phyloP scores from a whole-genome alignment of 768 basidiomycete genomes.

The Gloeostereum incarnatum region DNA sequence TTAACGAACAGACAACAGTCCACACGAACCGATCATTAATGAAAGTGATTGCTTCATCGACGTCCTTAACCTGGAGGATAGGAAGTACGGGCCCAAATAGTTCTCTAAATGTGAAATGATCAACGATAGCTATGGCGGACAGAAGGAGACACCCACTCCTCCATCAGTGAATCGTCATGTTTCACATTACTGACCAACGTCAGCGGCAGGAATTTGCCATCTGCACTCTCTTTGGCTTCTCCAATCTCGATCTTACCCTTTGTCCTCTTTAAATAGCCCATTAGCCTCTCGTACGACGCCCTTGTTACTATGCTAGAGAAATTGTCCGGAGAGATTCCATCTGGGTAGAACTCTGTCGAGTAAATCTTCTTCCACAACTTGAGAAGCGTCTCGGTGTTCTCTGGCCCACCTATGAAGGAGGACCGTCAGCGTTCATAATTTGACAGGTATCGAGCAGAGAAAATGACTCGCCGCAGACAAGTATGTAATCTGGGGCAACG shows the following conservation, averaged over 20 bases:
- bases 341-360: slow-evolving; percentile 40
- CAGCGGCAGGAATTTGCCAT: slow-evolving; percentile 40
- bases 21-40: slow-evolving; percentile 37
- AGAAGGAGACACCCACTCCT: slow-evolving; percentile 31
- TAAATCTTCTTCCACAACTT: slow-evolving; percentile 8
- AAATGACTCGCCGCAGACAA: slow-evolving; percentile 12
- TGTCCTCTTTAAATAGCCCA: slow-evolving; percentile 39
- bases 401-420: slow-evolving; percentile 5
- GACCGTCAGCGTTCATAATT: not conserved
- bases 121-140: not conserved
- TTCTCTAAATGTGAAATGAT: slow-evolving; percentile 32
- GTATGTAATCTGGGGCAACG: slow-evolving; percentile 41
- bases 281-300: slow-evolving; percentile 44
- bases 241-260: slow-evolving; percentile 50
- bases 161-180: slow-evolving; percentile 47
- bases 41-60: slow-evolving; percentile 48
- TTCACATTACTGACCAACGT: slow-evolving; percentile 50
- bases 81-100: slow-evolving; percentile 68
- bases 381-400: slow-evolving; percentile 9
- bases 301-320: slow-evolving; percentile 46
- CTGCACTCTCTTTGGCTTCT: slow-evolving; percentile 28
- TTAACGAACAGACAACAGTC: not conserved
- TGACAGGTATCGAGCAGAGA: too few species aligned
- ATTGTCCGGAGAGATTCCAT: slow-evolving; percentile 32
- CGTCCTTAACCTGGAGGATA: slow-evolving; percentile 43